Evolutionary conservation across 2,329 filamentous ascomycete genomes (phyloP), one percentile per base, ranked within the genome.

Genomic region (Claviceps pusilla): DNA sequence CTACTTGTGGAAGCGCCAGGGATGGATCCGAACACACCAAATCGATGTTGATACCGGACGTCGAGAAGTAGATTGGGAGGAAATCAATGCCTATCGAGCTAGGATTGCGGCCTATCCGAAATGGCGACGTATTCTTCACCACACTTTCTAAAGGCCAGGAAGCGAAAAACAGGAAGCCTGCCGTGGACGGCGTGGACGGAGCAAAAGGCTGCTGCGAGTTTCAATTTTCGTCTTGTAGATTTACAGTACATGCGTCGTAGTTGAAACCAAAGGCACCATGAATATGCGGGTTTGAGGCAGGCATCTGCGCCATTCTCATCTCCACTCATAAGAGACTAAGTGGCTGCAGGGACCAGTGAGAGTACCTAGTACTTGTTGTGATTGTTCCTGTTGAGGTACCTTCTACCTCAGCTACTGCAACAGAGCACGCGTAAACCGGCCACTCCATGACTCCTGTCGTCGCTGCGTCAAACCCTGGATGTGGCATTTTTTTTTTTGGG

Each of bases 21-120:
- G 76, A 31, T 85, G 79, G 77, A 69, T 83, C 56, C 73, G 67
- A 39, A 71, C 77, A 1, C 65, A 71, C 39, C 70, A 86, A 57
- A 86, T 88, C 58, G 83, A 87, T 60, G 73, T 87, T 54, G 83
- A 87, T 64, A 77, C 76, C 54, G 83, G 81, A 53, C 77, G 83
- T 55, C 76, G 83, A 59, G 77, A 81, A 67, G 74, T 84, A 55
- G 77, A 86, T 64, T 85, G 79, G 79, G 80, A 83, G 11, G 69
- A 70, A 45, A 81, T 84, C 68, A 76, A 83, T 63, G 74, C 69
- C 46, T 72, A 76, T 61, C 72, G 75, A 39, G 75, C 71, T 41
- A 65, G 71, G 64, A 65, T 79, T 16, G 76, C 75, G n/a, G 62
- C 67, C 2, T 76, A 71, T 71, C 78, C 79, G 1, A 64, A 67